Conservation (phyloP, 1,139 yeast genomes). For the Ogataea hybrid region DNA sequence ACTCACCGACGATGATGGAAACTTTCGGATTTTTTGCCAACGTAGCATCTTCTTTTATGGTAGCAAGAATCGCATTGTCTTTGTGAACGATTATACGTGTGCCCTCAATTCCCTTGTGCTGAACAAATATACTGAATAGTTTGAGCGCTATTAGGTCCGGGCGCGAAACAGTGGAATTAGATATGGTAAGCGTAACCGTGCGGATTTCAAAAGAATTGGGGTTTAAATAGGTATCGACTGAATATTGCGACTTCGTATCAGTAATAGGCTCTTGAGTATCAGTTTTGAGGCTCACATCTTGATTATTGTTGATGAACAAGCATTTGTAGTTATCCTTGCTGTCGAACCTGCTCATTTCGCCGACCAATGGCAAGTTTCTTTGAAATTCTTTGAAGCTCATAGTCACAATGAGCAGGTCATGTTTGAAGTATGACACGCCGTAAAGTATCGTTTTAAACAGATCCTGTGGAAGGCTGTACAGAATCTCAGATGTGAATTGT, state of each 20-base stretch:
- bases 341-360: conserved; percentile 11
- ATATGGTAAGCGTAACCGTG: conserved; percentile 23
- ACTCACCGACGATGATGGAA: not conserved
- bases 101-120: conserved; percentile 19
- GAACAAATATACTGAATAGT: conserved; percentile 24
- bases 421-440: conserved; percentile 16
- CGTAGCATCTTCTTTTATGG: conserved; percentile 6
- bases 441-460: conserved; percentile 22
- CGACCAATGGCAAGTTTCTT: conserved; percentile 12
- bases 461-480: conserved; percentile 46
- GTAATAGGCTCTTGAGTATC: not conserved
- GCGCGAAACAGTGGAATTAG: conserved; percentile 13
- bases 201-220: conserved; percentile 28
- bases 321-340: conserved; percentile 17
- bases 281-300: conserved; percentile 11
- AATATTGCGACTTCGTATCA: conserved; percentile 22
- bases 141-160: conserved; percentile 26
- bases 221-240: conserved; percentile 28
- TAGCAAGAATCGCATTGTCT: conserved; percentile 7
- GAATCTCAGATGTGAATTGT: conserved; percentile 50
- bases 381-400: conserved; percentile 24
- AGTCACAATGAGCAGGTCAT: conserved; percentile 26
- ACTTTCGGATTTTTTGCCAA: conserved; percentile 13
- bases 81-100: conserved; percentile 22
- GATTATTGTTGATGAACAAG: conserved; percentile 28